Conservation (phyloP, 2,329 filamentous ascomycete genomes). For the Gliomastix tumulicola region DNA sequence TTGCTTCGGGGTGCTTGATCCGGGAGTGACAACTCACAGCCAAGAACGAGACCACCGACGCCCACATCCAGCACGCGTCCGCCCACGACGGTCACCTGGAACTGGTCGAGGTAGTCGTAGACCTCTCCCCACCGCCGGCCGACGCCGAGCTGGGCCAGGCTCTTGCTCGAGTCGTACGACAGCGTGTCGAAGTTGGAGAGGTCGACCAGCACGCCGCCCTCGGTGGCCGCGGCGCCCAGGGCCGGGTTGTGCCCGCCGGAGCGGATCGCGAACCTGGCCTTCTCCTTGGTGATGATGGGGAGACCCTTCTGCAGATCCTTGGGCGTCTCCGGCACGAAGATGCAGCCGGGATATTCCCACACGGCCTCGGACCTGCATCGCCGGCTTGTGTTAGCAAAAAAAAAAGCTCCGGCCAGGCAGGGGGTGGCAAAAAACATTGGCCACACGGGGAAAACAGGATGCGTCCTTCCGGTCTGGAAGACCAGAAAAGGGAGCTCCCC, state of each 20-base stretch:
- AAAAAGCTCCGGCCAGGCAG: too few species aligned
- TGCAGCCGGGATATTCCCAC: constrained; percentile 13
- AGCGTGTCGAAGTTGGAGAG: constrained; percentile 7
- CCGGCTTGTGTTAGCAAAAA: too few species aligned
- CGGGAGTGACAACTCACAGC: too few species aligned
- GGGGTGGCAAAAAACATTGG: too few species aligned
- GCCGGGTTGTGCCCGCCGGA: constrained; percentile 20
- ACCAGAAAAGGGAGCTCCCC: too few species aligned
- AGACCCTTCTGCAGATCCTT: constrained; percentile 13
- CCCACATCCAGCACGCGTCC: constrained; percentile 26
- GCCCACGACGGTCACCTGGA: constrained; percentile 28
- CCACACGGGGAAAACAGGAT: too few species aligned
- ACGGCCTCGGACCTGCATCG: too few species aligned
- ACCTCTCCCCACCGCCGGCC: constrained; percentile 30
- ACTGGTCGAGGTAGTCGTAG: constrained; percentile 9
- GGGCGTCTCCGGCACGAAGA: constrained; percentile 13
- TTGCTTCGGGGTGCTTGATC: too few species aligned
- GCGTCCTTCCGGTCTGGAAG: too few species aligned
- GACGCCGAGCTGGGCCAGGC: constrained; percentile 29
- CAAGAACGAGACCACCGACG: constrained; percentile 13
- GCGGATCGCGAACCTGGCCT: constrained; percentile 16
- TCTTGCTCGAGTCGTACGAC: constrained; percentile 12
- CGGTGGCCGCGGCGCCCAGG: constrained; percentile 15
- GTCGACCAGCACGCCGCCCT: constrained; percentile 15
- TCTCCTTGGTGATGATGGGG: constrained; percentile 12